Conservation (phyloP, 257 asterid genomes). For the Solanum pimpinellifolium region DNA sequence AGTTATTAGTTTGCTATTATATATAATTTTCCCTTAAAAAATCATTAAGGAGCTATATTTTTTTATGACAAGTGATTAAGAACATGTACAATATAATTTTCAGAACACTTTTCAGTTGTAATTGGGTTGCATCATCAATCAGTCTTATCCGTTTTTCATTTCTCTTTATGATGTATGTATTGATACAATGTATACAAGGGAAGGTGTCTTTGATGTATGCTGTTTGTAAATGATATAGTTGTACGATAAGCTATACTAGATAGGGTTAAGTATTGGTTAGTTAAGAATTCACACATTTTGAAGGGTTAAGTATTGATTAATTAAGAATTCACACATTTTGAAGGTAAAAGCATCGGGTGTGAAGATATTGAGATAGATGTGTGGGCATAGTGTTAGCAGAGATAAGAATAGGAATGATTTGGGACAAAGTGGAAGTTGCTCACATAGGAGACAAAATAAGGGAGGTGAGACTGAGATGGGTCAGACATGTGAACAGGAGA, state of each 20-base stretch:
- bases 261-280: background rate
- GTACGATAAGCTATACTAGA: background rate
- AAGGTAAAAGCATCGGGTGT: background rate
- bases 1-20: too few species aligned
- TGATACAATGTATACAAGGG: background rate
- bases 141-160: too few species aligned
- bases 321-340: background rate
- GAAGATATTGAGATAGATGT: background rate
- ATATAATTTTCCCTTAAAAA: too few species aligned
- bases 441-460: background rate
- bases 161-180: too few species aligned
- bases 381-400: background rate
- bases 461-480: background rate
- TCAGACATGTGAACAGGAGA: background rate
- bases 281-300: background rate
- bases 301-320: accelerated
- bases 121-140: background rate
- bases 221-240: background rate
- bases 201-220: background rate
- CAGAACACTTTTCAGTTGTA: background rate
- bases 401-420: background rate
- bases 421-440: background rate
- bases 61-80: background rate
- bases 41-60: background rate
- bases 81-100: background rate